Conservation (phyloP, 2,329 filamentous ascomycete genomes). For the Epichloe glyceriae region DNA sequence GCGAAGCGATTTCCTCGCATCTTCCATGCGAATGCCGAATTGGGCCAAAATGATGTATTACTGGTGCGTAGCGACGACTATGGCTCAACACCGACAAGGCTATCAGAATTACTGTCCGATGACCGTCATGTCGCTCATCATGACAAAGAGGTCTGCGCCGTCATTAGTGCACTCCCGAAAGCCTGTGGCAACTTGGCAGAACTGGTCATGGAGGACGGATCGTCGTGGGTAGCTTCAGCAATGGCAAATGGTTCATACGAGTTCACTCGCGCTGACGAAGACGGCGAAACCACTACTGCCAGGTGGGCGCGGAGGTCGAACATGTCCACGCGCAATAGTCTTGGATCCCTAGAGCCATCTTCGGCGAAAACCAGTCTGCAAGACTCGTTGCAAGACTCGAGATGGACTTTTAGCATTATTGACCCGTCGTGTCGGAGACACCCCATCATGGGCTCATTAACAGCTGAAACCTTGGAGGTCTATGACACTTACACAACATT, state of each 20-base stretch:
- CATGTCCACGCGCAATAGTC: slow-evolving; percentile 9
- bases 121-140: slow-evolving; percentile 34
- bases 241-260: slow-evolving; percentile 49
- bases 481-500: slow-evolving; percentile 53
- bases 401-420: slow-evolving; percentile 68
- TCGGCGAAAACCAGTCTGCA: slow-evolving; percentile 13
- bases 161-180: slow-evolving; percentile 48
- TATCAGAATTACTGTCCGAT: slow-evolving; percentile 18
- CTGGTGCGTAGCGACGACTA: slow-evolving; percentile 61
- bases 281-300: slow-evolving; percentile 46
- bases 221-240: slow-evolving; percentile 41
- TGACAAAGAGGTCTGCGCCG: slow-evolving; percentile 46
- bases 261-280: slow-evolving; percentile 46
- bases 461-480: slow-evolving; percentile 50
- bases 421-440: slow-evolving; percentile 56
- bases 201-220: slow-evolving; percentile 53
- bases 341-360: slow-evolving; percentile 9
- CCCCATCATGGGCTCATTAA: slow-evolving; percentile 60
- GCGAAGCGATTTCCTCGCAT: slow-evolving; percentile 49
- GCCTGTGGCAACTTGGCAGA: slow-evolving; percentile 41
- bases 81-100: slow-evolving; percentile 15
- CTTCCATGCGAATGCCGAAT: slow-evolving; percentile 47
- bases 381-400: slow-evolving; percentile 27
- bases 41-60: slow-evolving; percentile 58
- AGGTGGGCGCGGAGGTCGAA: slow-evolving; percentile 50